Base-by-base conservation (phyloP, 192 early-diverging fungal species). In the Backusella luteola region DNA sequence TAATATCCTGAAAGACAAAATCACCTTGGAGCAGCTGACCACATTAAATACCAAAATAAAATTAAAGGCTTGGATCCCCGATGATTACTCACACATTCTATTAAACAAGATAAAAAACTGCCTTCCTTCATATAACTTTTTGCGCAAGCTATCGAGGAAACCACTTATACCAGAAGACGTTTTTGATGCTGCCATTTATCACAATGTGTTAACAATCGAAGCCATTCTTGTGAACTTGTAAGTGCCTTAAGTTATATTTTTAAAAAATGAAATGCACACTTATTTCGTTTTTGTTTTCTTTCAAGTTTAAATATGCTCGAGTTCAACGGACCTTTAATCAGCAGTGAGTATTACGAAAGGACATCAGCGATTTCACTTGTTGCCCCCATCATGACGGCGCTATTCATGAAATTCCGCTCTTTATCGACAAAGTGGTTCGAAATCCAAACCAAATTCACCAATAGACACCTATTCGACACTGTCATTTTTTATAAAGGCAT, bases 371-470 rank as follows among this genome's bases (percentile, higher is more conserved):
- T 34, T 15, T 26, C 66, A 32, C 8, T 66, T 12, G 66, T 66
- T 15, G 11, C 29, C 11, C 32, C 66, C 9, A 32, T 66, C 29
- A 2, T 66, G 12, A 15, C 23, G 3, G 29, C 23, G 15, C 14
- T 66, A 8, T 66, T 66, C 9, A 66, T 34, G 32, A 66, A 34
- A 9, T 34, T 34, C 66, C 66, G 29, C 14, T 34, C 29, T 15
- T 66, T 66, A 3, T 66, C 66, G 3, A 66, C 66, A 34, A 66
- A 66, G 29, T 66, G 66, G 66, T 66, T 66, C 32, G 66, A 66
- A 15, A 66, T 66, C 9, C 32, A 66, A 15, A 34, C 66, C 15
- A 26, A 66, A 26, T 15, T 66, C 8, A 66, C 66, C 12, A 66
- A 66, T 15, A 66, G 66, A 34, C 66, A 66, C 32, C 15, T 34